Conservation (phyloP, 176 grass and related monocot genomes). For the Miscanthus lutarioriparius region DNA sequence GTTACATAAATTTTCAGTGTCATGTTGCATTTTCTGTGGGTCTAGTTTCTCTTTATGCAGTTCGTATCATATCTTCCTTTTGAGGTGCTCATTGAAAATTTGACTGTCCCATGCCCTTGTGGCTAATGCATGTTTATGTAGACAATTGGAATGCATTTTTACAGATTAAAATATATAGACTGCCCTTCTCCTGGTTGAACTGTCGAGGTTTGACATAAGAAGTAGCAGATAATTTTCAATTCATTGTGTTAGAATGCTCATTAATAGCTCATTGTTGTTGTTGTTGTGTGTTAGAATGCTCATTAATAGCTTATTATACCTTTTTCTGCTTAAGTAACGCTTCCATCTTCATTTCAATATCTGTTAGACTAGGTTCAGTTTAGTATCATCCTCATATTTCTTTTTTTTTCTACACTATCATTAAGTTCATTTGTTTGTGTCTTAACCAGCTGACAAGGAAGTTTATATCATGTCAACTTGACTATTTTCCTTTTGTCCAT, state of each 20-base stretch:
- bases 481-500: neutral
- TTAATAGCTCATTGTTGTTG: too few species aligned
- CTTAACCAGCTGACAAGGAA: conserved; percentile 5
- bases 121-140: neutral
- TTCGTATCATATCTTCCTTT: neutral
- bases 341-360: neutral
- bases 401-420: neutral
- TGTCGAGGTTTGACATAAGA: neutral
- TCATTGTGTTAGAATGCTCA: neutral
- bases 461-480: neutral
- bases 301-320: neutral
- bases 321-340: neutral
- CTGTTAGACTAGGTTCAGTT: neutral
- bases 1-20: neutral
- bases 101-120: neutral
- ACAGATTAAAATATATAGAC: neutral
- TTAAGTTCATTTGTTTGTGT: neutral
- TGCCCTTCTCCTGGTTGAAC: neutral
- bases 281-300: neutral
- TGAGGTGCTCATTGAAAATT: neutral
- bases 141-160: neutral
- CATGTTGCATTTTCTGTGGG: neutral
- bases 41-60: neutral
- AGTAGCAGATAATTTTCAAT: neutral
- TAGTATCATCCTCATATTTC: conserved; percentile 14